Conservation (phyloP, 2,329 filamentous ascomycete genomes). For the Hypoxylon sp. region DNA sequence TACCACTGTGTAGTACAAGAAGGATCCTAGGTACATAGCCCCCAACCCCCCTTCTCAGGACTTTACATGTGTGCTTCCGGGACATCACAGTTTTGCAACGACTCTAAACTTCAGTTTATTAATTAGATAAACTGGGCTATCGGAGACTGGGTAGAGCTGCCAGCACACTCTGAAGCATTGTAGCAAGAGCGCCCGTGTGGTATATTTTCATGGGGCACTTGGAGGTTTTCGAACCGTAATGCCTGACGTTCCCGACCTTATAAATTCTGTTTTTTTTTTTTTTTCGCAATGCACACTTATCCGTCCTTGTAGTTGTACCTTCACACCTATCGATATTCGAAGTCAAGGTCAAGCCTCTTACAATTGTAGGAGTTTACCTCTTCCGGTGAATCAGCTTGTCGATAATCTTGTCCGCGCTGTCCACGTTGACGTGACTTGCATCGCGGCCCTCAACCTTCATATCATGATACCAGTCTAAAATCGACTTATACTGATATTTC, state of each 20-base stretch:
- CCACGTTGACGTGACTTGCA: slow-evolving; percentile 65
- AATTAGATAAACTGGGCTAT: background rate
- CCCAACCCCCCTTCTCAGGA: background rate
- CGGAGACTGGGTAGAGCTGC: background rate
- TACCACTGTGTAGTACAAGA: background rate
- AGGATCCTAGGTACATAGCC: background rate
- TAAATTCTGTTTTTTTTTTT: background rate
- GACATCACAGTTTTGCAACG: background rate
- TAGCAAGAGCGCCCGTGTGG: background rate
- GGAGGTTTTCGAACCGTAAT: background rate
- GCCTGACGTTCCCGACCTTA: background rate
- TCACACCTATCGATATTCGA: background rate
- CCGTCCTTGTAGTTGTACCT: background rate
- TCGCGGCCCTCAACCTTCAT: slow-evolving; percentile 64
- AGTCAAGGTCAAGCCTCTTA: background rate
- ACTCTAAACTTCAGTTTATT: background rate
- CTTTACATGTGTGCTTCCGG: background rate
- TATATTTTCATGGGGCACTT: background rate
- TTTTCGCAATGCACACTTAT: background rate
- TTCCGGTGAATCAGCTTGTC: slow-evolving; percentile 18
- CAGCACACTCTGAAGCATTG: background rate
- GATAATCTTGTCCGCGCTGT: slow-evolving; percentile 61
- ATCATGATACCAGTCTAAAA: slow-evolving; percentile 66
- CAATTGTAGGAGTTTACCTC: slow-evolving; percentile 6
- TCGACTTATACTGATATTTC: slow-evolving; percentile 62